Percentiles rank a stretch among this genome's conserved stretches.
Conservation (phyloP, 1,139 yeast species). For the Blastobotrys petasosporus region DNA sequence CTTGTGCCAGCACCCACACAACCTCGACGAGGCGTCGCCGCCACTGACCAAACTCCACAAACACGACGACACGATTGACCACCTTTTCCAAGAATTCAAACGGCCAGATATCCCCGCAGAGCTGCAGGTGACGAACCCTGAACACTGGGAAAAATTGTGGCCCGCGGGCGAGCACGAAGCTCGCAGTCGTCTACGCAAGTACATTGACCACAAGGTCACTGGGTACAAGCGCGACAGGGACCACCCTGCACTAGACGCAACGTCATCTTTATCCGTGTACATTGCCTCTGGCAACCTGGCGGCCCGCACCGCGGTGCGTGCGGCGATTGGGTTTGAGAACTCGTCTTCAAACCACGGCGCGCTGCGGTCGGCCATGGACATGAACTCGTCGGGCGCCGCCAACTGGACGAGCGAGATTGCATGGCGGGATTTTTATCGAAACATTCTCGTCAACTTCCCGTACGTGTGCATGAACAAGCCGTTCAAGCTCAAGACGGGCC, state of each 20-base stretch:
- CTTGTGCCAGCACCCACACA: conserved; percentile 8
- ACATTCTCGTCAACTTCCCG: conserved; percentile 46
- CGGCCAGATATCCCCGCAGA: conserved; percentile 7
- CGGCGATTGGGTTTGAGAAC: conserved; percentile 11
- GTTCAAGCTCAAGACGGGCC: conserved; percentile 38
- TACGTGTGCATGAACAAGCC: conserved; percentile 47
- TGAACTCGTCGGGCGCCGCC: conserved; percentile 31
- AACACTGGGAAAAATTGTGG: conserved; percentile 28
- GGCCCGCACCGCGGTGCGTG: conserved; percentile 37
- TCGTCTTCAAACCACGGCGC: conserved; percentile 28
- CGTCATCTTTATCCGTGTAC: conserved; percentile 44
- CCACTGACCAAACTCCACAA: not conserved
- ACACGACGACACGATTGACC: not conserved
- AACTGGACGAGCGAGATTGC: conserved; percentile 50
- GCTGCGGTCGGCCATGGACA: conserved; percentile 28
- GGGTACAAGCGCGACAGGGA: conserved; percentile 34
- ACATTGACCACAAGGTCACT: conserved; percentile 30
- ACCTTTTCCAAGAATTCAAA: too few species aligned
- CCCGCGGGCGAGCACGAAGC: conserved; percentile 41
- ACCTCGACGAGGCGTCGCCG: conserved; percentile 8
- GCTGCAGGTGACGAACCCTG: not conserved
- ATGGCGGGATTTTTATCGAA: conserved; percentile 54
- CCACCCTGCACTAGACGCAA: conserved; percentile 27
- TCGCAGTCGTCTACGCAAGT: conserved; percentile 29
- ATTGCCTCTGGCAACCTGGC: conserved; percentile 45